phyloP scores from a whole-genome alignment of 495 filamentous ascomycete genomes.

The Amorphotheca resinae region DNA sequence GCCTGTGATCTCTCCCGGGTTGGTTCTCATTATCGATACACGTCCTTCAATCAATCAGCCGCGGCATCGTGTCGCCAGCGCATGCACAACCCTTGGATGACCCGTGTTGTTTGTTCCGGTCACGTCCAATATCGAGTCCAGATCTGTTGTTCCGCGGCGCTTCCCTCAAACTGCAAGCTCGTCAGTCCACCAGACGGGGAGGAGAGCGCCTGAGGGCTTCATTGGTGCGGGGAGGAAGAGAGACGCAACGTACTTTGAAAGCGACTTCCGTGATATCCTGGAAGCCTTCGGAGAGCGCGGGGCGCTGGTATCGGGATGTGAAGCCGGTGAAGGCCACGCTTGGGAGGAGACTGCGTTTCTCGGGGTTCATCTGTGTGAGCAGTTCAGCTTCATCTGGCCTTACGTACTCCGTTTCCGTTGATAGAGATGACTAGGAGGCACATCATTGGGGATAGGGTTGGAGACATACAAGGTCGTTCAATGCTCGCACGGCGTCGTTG shows the following conservation, averaged over 20 bases:
- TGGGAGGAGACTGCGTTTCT: conserved; percentile 61
- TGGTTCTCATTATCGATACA: too few species aligned
- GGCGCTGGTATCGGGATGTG: conserved; percentile 53
- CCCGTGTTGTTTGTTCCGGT: too few species aligned
- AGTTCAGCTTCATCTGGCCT: conserved; percentile 1
- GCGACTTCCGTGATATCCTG: conserved; percentile 53
- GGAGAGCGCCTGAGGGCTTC: too few species aligned
- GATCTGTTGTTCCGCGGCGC: conserved; percentile 38
- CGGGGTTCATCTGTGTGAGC: conserved; percentile 58
- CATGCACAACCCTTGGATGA: too few species aligned
- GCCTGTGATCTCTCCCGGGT: too few species aligned
- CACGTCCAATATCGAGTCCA: conserved; percentile 69
- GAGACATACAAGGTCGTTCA: conserved; percentile 40
- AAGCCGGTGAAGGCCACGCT: conserved; percentile 70
- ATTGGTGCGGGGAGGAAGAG: too few species aligned
- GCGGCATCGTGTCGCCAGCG: too few species aligned
- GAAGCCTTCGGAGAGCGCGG: conserved; percentile 68
- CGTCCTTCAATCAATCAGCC: too few species aligned
- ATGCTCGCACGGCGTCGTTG: conserved; percentile 73
- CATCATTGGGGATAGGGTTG: conserved; percentile 1
- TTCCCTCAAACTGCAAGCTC: conserved; percentile 38
- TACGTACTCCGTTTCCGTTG: neutral
- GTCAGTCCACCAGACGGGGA: neutral
- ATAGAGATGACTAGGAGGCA: neutral
- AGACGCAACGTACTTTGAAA: conserved; percentile 39